A percentile compares a stretch with the other conserved stretches of the same genome.
These are phyloP conservation scores for Phylloporus scabripes DNA, from an alignment of 768 basidiomycete genomes.

Conservation along the genomic window DNA sequence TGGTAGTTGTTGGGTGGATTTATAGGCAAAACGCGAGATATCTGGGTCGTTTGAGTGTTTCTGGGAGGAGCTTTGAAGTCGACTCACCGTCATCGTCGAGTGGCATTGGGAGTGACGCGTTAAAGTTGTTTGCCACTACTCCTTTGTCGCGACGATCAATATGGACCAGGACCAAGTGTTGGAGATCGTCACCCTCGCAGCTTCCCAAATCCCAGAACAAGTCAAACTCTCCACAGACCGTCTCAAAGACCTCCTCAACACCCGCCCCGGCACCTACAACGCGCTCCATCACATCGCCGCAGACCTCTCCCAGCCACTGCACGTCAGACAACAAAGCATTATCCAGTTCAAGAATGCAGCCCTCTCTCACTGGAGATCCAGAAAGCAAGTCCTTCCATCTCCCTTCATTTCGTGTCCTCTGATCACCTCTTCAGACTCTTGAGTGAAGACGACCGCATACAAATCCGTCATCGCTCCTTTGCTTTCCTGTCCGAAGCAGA, in stretches of 20 bases:
- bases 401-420: conserved; percentile 6
- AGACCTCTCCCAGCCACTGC: conserved; percentile 51
- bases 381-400: conserved; percentile 47
- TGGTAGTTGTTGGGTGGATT: neutral
- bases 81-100: neutral
- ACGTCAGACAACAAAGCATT: conserved; percentile 73
- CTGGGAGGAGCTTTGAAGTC: neutral
- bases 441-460: conserved; percentile 56
- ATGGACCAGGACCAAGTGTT: conserved; percentile 53
- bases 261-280: conserved; percentile 63
- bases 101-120: conserved; percentile 39
- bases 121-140: conserved; percentile 28
- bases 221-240: conserved; percentile 48
- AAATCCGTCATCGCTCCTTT: conserved; percentile 63
- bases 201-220: conserved; percentile 60
- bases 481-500: conserved; percentile 72
- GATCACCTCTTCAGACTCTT: conserved; percentile 46
- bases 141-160: conserved; percentile 12
- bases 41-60: neutral
- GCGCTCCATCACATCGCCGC: conserved; percentile 70
- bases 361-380: conserved; percentile 67
- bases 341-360: conserved; percentile 87
- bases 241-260: conserved; percentile 60
- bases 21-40: conserved; percentile 40
- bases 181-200: conserved; percentile 59